Evolutionary conservation across 2,329 filamentous ascomycete genomes (phyloP).

Genomic region (Ceratocystis albifundus): DNA sequence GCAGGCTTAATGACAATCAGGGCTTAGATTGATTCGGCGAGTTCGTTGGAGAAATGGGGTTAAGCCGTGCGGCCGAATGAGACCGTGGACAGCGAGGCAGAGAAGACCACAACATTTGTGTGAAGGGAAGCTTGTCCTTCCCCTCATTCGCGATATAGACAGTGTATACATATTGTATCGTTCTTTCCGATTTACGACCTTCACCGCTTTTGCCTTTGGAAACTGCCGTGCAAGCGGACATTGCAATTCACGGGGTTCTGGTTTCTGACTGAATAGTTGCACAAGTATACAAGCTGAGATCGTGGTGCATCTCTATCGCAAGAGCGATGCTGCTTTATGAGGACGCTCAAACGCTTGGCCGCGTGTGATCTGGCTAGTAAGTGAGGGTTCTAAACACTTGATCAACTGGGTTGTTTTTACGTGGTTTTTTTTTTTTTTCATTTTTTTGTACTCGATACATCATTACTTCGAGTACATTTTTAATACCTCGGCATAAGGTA

Average conservation of each 20-base stretch:
- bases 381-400: too few relatives aligned
- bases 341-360: not conserved
- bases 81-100: not conserved
- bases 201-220: not conserved
- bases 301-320: too few relatives aligned
- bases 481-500: not conserved
- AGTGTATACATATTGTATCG: not conserved
- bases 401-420: too few relatives aligned
- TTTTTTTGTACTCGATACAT: too few relatives aligned
- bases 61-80: not conserved
- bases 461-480: too few relatives aligned
- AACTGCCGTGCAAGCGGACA: not conserved
- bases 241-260: not conserved
- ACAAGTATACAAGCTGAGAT: too few relatives aligned
- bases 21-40: not conserved
- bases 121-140: not conserved
- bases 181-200: not conserved
- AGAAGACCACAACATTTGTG: not conserved
- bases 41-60: slow-evolving; percentile 7
- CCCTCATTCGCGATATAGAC: not conserved
- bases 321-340: not conserved
- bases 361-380: not conserved
- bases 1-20: not conserved
- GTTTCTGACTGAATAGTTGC: not conserved
- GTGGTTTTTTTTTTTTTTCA: too few relatives aligned